These are phyloP conservation scores for Saturnispora sanitii DNA, from an alignment of 805 yeast species.

Conservation along the genomic window DNA sequence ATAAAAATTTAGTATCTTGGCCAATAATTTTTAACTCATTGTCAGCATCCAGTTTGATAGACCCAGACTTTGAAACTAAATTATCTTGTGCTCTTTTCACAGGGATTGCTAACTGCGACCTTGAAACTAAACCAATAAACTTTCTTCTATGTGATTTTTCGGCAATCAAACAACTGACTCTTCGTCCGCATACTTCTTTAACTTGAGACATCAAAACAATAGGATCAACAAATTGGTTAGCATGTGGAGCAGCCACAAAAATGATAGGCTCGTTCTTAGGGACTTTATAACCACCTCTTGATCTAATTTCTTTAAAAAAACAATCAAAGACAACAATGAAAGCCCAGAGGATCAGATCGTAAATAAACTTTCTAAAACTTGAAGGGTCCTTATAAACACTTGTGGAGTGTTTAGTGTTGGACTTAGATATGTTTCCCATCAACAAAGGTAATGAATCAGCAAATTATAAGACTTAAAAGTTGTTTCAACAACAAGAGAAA, in stretches of 20 bases:
- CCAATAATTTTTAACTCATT: slow-evolving; percentile 44
- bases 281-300: slow-evolving; percentile 58
- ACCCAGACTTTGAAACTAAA: slow-evolving; percentile 57
- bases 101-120: slow-evolving; percentile 75
- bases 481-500: no score
- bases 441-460: no score
- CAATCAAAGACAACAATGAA: slow-evolving; percentile 39
- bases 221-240: slow-evolving; percentile 75
- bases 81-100: slow-evolving; percentile 90
- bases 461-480: no score
- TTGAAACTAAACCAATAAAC: slow-evolving; percentile 68
- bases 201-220: slow-evolving; percentile 77
- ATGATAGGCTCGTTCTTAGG: slow-evolving; percentile 60
- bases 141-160: slow-evolving; percentile 37
- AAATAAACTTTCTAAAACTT: slow-evolving; percentile 30
- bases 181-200: slow-evolving; percentile 35
- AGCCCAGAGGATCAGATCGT: slow-evolving; percentile 44
- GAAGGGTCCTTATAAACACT: slow-evolving; percentile 31
- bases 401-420: no score
- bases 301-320: slow-evolving; percentile 66
- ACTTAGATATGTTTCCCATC: no score
- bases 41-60: slow-evolving; percentile 43
- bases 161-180: slow-evolving; percentile 46
- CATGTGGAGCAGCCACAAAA: slow-evolving; percentile 75
- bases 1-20: slow-evolving; percentile 46